These are phyloP conservation scores for Babesia ovata DNA, from an alignment of 169 alveolate species.

Conservation along the genomic window DNA sequence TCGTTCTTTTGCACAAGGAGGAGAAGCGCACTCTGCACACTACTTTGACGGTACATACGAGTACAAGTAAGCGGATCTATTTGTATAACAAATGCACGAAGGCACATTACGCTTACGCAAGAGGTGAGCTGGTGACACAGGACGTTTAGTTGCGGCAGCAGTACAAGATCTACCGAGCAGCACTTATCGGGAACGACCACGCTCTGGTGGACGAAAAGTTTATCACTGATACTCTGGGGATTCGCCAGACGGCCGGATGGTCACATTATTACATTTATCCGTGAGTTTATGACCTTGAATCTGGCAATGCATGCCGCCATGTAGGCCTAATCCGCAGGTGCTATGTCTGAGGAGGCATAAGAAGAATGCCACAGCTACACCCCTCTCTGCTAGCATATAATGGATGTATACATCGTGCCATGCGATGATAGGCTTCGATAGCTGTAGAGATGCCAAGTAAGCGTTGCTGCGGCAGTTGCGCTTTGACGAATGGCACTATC, in stretches of 20 bases:
- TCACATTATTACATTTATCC: conserved; percentile 54
- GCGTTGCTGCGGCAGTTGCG: too few species aligned
- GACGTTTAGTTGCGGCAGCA: conserved; percentile 11
- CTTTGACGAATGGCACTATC: too few species aligned
- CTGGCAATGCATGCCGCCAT: neutral
- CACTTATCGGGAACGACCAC: neutral
- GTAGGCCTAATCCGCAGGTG: conserved; percentile 57
- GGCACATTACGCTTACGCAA: conserved; percentile 43
- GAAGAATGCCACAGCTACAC: neutral
- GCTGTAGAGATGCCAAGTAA: too few species aligned
- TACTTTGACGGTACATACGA: conserved; percentile 39
- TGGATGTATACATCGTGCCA: too few species aligned
- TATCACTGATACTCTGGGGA: conserved; percentile 1
- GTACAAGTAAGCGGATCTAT: conserved; percentile 35
- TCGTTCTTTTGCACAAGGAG: conserved; percentile 21
- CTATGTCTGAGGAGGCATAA: conserved; percentile 34
- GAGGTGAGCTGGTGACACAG: conserved; percentile 15
- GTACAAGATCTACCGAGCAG: conserved; percentile 31
- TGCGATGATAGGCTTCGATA: too few species aligned
- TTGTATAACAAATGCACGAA: neutral
- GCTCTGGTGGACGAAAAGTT: conserved; percentile 19
- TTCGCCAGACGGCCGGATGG: conserved; percentile 54
- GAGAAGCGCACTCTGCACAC: conserved; percentile 33
- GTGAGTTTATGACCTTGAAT: neutral
- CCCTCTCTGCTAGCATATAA: too few species aligned